Base-by-base conservation (phyloP, 257 asterid species). In the Gynochthodes officinalis region DNA sequence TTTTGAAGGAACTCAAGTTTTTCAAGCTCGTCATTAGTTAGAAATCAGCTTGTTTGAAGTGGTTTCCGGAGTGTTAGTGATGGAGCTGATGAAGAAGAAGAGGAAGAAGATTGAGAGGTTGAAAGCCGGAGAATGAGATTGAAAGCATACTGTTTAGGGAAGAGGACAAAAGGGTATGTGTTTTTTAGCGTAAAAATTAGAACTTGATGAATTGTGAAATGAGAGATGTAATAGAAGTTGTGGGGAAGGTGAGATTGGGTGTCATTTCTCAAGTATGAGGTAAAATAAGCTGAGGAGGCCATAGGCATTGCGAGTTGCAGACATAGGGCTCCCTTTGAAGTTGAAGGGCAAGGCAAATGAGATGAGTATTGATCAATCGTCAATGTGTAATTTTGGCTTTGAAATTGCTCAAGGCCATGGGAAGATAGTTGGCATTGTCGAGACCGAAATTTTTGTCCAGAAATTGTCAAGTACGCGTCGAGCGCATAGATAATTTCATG, bases 21-120 rank as follows among this genome's bases (percentile, higher is more conserved):
- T 69, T 84, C 86, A 71, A 92, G 91, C 65, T 92, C 99, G 68
- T 85, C 86, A 13, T 80, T 74, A 54, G 90, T 85, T 15, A 89
- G 57, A 67, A 95, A 90, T 14, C 89, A 84, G 3, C 89, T 88
- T 12, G 83, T 85, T 52, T 48, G 89, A 66, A 79, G 80, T 55
- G 88, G 85, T 78, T 70, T 79, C 73, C 74, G 86, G 53, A 79
- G 49, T 27, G 84, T 14, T 32, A 89, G 62, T 3, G 86, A 21
- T 8, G 80, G 48, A 23, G 75, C 10, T 2, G 40, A 68, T 18
- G 86, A 48, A 53, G 88, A 79, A 3, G 89, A 61, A 5, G 89
- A 62, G 8, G 94, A 82, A 50, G 96, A 71, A 39, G 94, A 79
- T 70, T 77, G 86, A 60, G 93, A 79, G 48, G 89, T 75, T 33